These are phyloP conservation scores for Litsea cubeba DNA, from an alignment of 164 flowering plant species.

Conservation along the genomic window DNA sequence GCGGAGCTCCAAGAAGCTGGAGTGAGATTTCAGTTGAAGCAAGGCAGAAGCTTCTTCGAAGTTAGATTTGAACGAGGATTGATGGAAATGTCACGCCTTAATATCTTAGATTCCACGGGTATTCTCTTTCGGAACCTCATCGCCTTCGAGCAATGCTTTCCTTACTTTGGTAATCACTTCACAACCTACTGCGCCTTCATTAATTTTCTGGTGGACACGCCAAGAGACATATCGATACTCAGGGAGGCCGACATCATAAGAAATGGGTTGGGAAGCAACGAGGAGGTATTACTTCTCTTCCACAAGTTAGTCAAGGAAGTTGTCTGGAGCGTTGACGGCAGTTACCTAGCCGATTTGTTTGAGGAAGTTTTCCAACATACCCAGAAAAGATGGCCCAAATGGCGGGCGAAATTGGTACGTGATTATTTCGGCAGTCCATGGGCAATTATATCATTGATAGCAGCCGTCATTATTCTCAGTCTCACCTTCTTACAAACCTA, in stretches of 20 bases:
- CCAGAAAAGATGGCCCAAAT: conserved; percentile 29
- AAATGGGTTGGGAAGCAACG: conserved; percentile 43
- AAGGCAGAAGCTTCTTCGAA: conserved; percentile 29
- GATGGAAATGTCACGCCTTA: conserved; percentile 50
- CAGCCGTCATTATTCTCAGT: not conserved
- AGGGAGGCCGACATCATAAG: conserved; percentile 33
- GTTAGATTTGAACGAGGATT: conserved; percentile 40
- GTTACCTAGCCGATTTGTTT: conserved; percentile 22
- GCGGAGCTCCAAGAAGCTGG: conserved; percentile 48
- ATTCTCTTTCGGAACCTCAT: conserved; percentile 76
- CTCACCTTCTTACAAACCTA: not conserved
- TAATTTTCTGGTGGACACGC: conserved; percentile 43
- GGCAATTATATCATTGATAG: not conserved
- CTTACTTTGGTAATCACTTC: conserved; percentile 50
- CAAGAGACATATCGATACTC: conserved; percentile 35
- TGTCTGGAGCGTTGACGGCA: conserved; percentile 20
- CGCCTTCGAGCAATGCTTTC: conserved; percentile 73
- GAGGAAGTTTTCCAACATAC: conserved; percentile 27
- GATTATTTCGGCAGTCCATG: conserved; percentile 22
- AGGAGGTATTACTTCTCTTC: conserved; percentile 43
- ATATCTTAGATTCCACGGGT: conserved; percentile 67
- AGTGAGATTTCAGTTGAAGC: conserved; percentile 34
- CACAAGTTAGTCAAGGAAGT: conserved; percentile 36
- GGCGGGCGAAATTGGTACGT: conserved; percentile 46
- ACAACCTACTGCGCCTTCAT: conserved; percentile 42